Evolutionary conservation across 345 rosid species (phyloP), one percentile per base, ranked within the genome.

Genomic region (Pseudoturritis turrita): DNA sequence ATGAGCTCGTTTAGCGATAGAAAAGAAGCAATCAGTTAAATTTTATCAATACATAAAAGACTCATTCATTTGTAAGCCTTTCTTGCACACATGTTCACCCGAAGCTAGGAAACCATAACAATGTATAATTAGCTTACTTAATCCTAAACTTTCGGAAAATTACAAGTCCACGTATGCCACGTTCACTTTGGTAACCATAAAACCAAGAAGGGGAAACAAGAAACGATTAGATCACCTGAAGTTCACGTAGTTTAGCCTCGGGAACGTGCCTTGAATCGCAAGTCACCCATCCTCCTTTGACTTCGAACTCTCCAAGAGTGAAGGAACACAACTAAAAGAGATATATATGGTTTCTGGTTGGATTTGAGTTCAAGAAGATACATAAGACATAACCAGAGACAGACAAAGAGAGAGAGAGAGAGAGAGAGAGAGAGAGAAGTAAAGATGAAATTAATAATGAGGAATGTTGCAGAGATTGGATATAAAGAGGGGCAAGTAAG

Each of bases 331-430:
- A 68, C 68, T 26, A 50, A 6, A 51, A 33, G 21, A 41, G 18
- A 40, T 74, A 74, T 65, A 40, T 74, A 74, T 65, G 62, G 73
- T 60, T 68, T 68, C 75, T 76, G 22, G 79, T 76, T 54, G 45
- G 75, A 69, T 54, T 26, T 54, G 70, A 69, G 75, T 62, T 62
- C 66, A 54, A 70, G 75, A 69, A 62, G 70, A 51, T 45, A 50
- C 62, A 66, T 43, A 52, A 50, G 50, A 62, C 41, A 59, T 60
- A 53, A 50, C 61, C 8, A 74, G 61, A 68, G 56, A 50, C 47
- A 74, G 54, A 39, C n/a, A 62, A 9, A 28, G 18, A 43, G 61
- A 57, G 47, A 58, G 21, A 47, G 19, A 69, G 53, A 52, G 49
- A 43, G 45, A 41, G 72, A 68, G 43, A 60, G 6, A 69, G 52